Percentiles rank a stretch among this genome's conserved stretches.
phyloP scores from a whole-genome alignment of 2,329 filamentous ascomycete genomes.

The Huntiella abstrusa region DNA sequence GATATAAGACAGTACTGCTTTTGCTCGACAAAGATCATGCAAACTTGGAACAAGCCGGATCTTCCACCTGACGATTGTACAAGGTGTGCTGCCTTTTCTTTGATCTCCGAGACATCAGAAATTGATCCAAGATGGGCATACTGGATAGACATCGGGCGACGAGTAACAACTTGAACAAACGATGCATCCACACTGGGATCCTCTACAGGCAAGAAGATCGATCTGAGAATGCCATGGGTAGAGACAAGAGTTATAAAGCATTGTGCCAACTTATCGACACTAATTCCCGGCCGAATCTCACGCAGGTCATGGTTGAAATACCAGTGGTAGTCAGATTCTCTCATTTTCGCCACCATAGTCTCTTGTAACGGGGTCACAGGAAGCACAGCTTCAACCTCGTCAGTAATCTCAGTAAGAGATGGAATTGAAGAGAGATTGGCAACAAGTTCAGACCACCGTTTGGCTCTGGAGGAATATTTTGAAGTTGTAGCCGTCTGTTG shows the following conservation, averaged over 20 bases:
- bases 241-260: slow-evolving; percentile 45
- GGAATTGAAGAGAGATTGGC: background rate
- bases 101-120: slow-evolving; percentile 15
- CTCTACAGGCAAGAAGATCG: slow-evolving; percentile 48
- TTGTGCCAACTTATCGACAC: slow-evolving; percentile 34
- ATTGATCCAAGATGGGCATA: background rate
- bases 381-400: slow-evolving; percentile 37
- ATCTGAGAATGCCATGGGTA: slow-evolving; percentile 53
- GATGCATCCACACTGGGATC: slow-evolving; percentile 33
- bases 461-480: background rate
- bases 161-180: slow-evolving; percentile 30
- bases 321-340: slow-evolving; percentile 49
- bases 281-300: slow-evolving; percentile 32
- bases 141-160: slow-evolving; percentile 4
- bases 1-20: slow-evolving; percentile 40
- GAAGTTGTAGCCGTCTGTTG: background rate
- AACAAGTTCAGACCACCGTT: background rate
- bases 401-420: slow-evolving; percentile 13
- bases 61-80: slow-evolving; percentile 22
- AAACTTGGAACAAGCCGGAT: slow-evolving; percentile 30
- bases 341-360: slow-evolving; percentile 67
- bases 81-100: slow-evolving; percentile 19
- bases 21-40: slow-evolving; percentile 19
- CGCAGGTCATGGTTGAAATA: slow-evolving; percentile 81
- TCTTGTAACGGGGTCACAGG: slow-evolving; percentile 75